These are phyloP conservation scores for Novymonas esmeraldas DNA, from an alignment of 208 protist species.

Conservation along the genomic window DNA sequence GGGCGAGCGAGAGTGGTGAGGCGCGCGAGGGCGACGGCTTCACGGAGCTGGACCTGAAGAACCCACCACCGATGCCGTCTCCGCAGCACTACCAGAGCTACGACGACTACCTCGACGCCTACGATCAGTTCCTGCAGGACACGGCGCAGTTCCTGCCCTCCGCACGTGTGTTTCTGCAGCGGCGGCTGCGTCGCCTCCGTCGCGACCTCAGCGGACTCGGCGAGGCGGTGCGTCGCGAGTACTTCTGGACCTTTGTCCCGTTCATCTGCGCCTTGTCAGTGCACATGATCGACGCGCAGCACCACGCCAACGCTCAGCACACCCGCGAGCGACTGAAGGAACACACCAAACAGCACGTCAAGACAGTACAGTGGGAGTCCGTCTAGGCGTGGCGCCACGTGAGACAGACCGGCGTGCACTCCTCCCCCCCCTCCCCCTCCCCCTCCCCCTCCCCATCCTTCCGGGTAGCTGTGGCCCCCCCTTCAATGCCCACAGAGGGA, in stretches of 20 bases:
- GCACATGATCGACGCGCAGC: constrained; percentile 52
- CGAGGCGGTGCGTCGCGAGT: constrained; percentile 39
- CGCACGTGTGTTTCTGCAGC: constrained; percentile 16
- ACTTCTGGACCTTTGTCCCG: constrained; percentile 55
- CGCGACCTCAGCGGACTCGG: constrained; percentile 19
- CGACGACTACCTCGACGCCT: constrained; percentile 48
- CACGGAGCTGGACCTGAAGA: neutral
- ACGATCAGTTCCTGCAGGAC: constrained; percentile 41
- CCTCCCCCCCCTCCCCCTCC: too few relatives aligned
- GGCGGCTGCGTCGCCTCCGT: constrained; percentile 12
- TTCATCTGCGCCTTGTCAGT: constrained; percentile 40
- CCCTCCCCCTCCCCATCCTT: too few relatives aligned
- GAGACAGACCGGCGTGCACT: too few relatives aligned
- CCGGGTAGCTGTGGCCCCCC: too few relatives aligned
- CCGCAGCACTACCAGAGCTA: constrained; percentile 37
- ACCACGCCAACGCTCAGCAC: constrained; percentile 43
- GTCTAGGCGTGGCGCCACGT: constrained; percentile 7
- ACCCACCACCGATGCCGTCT: constrained; percentile 22
- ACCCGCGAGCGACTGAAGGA: constrained; percentile 48
- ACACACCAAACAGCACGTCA: constrained; percentile 40
- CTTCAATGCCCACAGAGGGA: too few relatives aligned
- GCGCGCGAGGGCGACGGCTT: neutral
- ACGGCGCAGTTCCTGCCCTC: constrained; percentile 8
- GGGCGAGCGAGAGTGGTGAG: neutral
- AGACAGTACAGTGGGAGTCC: constrained; percentile 36